Percentiles rank a stretch among this genome's conserved stretches.
Evolutionary conservation across 805 yeast species (phyloP).

Genomic region (Jamesozyma spencerorum): DNA sequence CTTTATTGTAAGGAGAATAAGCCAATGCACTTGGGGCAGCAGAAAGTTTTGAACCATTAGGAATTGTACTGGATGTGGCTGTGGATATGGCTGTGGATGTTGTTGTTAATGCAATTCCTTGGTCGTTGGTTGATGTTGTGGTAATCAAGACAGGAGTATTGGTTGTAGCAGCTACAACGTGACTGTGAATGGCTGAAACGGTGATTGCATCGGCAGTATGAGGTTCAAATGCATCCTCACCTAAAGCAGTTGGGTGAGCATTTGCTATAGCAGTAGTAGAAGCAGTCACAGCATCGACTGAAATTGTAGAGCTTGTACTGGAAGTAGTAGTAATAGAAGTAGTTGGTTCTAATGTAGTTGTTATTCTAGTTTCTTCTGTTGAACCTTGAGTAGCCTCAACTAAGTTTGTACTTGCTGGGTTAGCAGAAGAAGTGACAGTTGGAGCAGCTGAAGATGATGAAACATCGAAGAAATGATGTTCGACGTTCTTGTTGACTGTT

Average conservation of each 20-base stretch:
- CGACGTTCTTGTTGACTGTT: slow-evolving; percentile 16
- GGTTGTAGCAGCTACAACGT: slow-evolving; percentile 4
- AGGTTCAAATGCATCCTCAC: slow-evolving; percentile 1
- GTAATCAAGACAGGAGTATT: slow-evolving; percentile 5
- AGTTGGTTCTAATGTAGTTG: slow-evolving; percentile 1
- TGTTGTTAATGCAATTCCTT: slow-evolving; percentile 4
- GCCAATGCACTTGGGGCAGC: slow-evolving; percentile 52
- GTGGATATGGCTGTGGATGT: slow-evolving; percentile 10
- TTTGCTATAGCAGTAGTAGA: slow-evolving; percentile 6
- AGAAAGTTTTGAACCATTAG: slow-evolving; percentile 15
- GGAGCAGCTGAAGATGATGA: not conserved
- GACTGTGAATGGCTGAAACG: not conserved
- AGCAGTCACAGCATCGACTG: no score
- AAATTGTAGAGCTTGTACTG: slow-evolving; percentile 10
- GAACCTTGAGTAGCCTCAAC: not conserved
- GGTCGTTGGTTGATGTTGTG: slow-evolving; percentile 2
- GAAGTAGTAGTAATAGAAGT: slow-evolving; percentile 5
- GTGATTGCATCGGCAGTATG: not conserved
- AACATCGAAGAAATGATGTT: slow-evolving; percentile 2
- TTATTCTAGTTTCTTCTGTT: not conserved
- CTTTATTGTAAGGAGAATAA: slow-evolving; percentile 70
- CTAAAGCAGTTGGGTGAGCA: slow-evolving; percentile 6
- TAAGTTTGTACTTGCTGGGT: not conserved
- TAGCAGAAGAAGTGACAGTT: not conserved
- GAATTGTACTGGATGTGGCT: slow-evolving; percentile 5